A percentile compares a stretch with the other conserved stretches of the same genome.
Evolutionary conservation across 2,329 filamentous ascomycete genomes (phyloP).

Genomic region (Epichloe elymi): DNA sequence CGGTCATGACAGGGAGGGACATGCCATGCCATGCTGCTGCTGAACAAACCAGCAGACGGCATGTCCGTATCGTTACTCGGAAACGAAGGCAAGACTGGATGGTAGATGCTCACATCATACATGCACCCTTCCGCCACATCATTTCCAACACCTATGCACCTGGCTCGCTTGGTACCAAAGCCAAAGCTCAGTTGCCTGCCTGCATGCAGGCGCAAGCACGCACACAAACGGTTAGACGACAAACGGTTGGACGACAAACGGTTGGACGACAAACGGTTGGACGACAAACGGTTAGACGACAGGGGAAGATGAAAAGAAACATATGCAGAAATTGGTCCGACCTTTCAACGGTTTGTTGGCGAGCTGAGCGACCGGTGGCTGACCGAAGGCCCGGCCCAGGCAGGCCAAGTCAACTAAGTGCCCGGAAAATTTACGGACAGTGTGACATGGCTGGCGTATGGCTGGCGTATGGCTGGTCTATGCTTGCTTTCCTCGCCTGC

Average conservation of each 20-base stretch:
- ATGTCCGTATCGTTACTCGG: not conserved
- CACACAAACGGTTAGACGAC: not conserved
- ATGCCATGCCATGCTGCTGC: not conserved
- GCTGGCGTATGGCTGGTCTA: not conserved
- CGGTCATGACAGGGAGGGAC: not conserved
- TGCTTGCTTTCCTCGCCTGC: no score
- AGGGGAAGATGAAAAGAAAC: not conserved
- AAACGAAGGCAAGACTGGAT: not conserved
- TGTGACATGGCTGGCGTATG: not conserved
- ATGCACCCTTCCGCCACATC: not conserved
- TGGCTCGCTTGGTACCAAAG: not conserved
- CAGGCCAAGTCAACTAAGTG: not conserved
- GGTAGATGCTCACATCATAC: not conserved
- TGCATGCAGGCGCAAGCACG: not conserved
- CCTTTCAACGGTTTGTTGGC: not conserved
- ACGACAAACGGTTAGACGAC: not conserved
- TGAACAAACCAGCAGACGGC: not conserved
- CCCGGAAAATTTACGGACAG: not conserved
- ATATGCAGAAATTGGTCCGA: not conserved
- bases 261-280: no score
- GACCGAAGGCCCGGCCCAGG: not conserved
- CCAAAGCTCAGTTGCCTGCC: not conserved
- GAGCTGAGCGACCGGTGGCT: not conserved
- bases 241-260: no score
- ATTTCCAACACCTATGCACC: not conserved